phyloP scores from a whole-genome alignment of 2,329 filamentous ascomycete species.

The Talaromyces sp. region DNA sequence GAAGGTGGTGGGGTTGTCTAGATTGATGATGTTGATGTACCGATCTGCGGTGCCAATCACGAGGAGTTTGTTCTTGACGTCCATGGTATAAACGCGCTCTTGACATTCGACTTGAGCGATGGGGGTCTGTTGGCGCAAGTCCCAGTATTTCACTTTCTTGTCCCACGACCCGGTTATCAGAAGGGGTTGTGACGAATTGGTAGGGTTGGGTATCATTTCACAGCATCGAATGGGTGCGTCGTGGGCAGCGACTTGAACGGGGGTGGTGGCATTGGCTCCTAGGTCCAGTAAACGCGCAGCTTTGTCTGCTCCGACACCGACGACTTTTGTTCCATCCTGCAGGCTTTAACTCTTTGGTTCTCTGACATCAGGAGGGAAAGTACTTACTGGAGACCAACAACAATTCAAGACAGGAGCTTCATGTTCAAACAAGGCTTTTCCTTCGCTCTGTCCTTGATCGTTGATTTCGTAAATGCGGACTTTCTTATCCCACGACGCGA shows the following conservation, averaged over 20 bases:
- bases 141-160: conserved; percentile 57
- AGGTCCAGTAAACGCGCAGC: conserved; percentile 85
- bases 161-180: conserved; percentile 77
- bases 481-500: conserved; percentile 96
- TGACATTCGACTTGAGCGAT: conserved; percentile 47
- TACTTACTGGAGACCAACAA: conserved; percentile 79
- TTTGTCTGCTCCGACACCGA: conserved; percentile 87
- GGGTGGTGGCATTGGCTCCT: conserved; percentile 50
- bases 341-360: not conserved
- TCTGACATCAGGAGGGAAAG: not conserved
- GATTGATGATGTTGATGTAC: conserved; percentile 92
- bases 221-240: conserved; percentile 76
- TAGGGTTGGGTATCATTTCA: conserved; percentile 67
- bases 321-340: conserved; percentile 88
- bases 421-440: conserved; percentile 82
- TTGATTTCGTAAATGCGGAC: conserved; percentile 94
- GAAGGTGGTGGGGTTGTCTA: conserved; percentile 81
- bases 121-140: conserved; percentile 48
- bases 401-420: conserved; percentile 78
- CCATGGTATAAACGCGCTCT: conserved; percentile 74
- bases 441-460: conserved; percentile 70
- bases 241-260: conserved; percentile 74
- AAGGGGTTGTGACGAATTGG: conserved; percentile 58
- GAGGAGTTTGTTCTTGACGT: conserved; percentile 80
- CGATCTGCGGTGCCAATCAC: conserved; percentile 92